These are phyloP conservation scores for Suaeda aralocaspica DNA, from an alignment of 148 eudicot species.

Conservation along the genomic window DNA sequence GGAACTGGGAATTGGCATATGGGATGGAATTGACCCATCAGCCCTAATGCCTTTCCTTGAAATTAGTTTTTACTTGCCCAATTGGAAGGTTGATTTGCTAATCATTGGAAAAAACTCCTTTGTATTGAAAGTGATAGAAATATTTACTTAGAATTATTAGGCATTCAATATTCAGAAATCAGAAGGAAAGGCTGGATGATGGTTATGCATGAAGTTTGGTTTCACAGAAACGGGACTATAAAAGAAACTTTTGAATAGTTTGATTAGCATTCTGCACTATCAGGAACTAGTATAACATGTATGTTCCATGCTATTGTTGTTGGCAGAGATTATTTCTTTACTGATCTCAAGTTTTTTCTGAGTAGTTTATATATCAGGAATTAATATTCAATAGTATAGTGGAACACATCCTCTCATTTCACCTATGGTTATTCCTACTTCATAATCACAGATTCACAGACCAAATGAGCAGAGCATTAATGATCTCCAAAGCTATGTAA, in stretches of 20 bases:
- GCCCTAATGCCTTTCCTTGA: background rate
- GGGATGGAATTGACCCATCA: background rate
- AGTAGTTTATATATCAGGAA: background rate
- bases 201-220: background rate
- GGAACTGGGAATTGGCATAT: background rate
- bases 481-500: background rate
- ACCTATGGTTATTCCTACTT: background rate
- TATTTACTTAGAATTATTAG: background rate
- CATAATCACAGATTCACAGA: background rate
- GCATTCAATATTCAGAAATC: too few relatives aligned
- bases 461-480: background rate
- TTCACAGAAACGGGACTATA: too few relatives aligned
- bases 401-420: background rate
- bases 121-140: background rate
- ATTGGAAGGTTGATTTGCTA: background rate
- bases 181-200: background rate
- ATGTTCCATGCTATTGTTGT: background rate
- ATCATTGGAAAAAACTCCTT: too few relatives aligned
- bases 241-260: too few relatives aligned
- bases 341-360: background rate
- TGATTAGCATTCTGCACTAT: background rate
- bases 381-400: background rate
- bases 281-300: background rate
- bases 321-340: background rate
- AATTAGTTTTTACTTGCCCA: background rate